Evolutionary conservation across 495 filamentous ascomycete species (phyloP), one percentile per base, ranked within the genome.

Genomic region (Rhizodiscina lignyota): DNA sequence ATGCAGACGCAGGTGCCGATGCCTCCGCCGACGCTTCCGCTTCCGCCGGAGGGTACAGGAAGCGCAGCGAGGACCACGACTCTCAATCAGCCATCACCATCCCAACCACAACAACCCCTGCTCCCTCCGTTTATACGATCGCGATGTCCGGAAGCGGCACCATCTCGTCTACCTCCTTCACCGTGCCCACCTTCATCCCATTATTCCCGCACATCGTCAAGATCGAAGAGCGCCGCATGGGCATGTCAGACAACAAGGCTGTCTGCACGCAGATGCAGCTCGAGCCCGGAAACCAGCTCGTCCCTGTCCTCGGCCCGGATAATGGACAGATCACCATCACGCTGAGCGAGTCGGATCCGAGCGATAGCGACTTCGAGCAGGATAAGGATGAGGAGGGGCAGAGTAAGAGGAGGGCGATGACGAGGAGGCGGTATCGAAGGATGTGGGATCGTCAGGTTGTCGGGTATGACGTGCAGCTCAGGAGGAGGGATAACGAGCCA

Each of bases 181-280:
- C 44, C 19, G 18, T 10, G 5, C 43, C 38, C 20, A 34, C 41
- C 2, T 31, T 28, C 15, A 40, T 12, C 27, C 35, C 32, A 21
- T 47, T 63, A 12, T 91, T 79, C 48, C 79, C 83, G 1, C 70
- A 71, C 23, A 64, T 77, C 26, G 62, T 93, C 45, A 89, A 91
- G 53, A 63, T 91, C 21, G 72, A 83, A 49, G 85, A 93, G 53
- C 73, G 74, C 24, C 68, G 83, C n/a, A 41, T 72, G 51, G 44
- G 61, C 37, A 40, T 42, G 43, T 30, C 45, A 34, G 30, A 36
- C 3, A 37, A 50, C 5, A 43, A 56, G 24, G 24, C 24, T 27
- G 6, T 27, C 24, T 8, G 8, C 24, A 27, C 24, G 8, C 73
- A 84, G 45, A 77, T 81, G 59, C 60, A 72, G 44, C 63, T 91